Base-by-base conservation (phyloP, 2,329 filamentous ascomycete species). In the Aspergillus japonicus region DNA sequence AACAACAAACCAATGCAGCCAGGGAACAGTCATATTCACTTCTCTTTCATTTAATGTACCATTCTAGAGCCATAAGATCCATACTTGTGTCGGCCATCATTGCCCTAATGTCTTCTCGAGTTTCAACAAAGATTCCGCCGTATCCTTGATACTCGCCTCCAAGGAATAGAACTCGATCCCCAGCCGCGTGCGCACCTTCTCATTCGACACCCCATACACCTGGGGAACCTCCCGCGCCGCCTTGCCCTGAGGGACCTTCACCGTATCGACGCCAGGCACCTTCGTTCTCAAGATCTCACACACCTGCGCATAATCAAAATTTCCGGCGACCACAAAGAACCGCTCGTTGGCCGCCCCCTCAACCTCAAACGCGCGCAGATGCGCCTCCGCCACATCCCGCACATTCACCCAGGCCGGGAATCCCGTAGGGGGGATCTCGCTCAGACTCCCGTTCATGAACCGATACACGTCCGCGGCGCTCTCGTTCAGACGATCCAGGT, bases 351-450 rank as follows among this genome's bases (percentile, higher is more conserved):
- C 49, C 1, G 39, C 62, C 12, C 54, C 54, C 3, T 47, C 29
- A 2, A 24, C 2, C 29, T 53, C 33, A 33, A 56, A 50, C 2
- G 62, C 62, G 7, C 11, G 11, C 8, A 61, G 50, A 42, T 64
- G 59, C 11, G 53, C 56, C 12, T 33, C 8, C 7, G 62, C 60
- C 8, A 64, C 29, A 29, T 64, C 62, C 11, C 62, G 57, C 10
- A 57, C 62, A 26, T 64, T 59, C 5, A 55, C 62, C n/a, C 39
- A 63, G 21, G n/a, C 50, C 0, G 39, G 42, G n/a, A 50, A 49
- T 10, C 24, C 48, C 1, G 14, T n/a, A 16, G 24, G 16, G 1
- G 58, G 48, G 12, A 44, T 44, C 29, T 51, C 44, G 2, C 12
- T 48, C 11, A 10, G 16, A 3, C 26, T 24, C 12, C 49, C 58